These are phyloP conservation scores for Gastrolobium villosum DNA, from an alignment of 306 rosid species.

Conservation along the genomic window DNA sequence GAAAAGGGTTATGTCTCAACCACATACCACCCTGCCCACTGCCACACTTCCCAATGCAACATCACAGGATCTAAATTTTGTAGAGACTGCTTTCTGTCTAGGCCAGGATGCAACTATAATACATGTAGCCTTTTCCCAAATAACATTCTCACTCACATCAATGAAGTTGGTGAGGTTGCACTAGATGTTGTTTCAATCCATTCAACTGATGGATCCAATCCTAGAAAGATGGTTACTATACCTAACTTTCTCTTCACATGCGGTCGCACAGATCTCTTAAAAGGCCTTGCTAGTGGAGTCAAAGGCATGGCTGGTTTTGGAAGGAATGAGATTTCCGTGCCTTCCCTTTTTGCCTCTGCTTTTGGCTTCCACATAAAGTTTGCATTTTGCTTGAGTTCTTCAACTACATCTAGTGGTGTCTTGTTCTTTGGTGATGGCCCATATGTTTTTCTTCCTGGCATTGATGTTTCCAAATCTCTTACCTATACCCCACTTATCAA, in stretches of 20 bases:
- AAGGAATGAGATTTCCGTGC: constrained; percentile 44
- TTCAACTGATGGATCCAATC: constrained; percentile 55
- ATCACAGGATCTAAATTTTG: constrained; percentile 40
- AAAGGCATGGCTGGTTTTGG: constrained; percentile 62
- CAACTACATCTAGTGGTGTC: constrained; percentile 39
- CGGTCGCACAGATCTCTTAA: constrained; percentile 38
- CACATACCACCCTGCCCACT: constrained; percentile 54
- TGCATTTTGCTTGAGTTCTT: constrained; percentile 57
- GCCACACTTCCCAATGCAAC: constrained; percentile 55
- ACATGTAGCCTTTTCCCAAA: constrained; percentile 48
- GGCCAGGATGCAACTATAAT: constrained; percentile 61
- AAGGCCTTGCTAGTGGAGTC: constrained; percentile 58
- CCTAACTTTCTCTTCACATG: constrained; percentile 52
- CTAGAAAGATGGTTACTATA: constrained; percentile 25
- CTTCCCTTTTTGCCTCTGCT: constrained; percentile 50
- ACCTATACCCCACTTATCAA: constrained; percentile 51
- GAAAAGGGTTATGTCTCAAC: constrained; percentile 55
- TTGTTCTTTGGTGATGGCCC: constrained; percentile 53
- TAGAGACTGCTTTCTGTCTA: constrained; percentile 33
- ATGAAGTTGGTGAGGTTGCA: constrained; percentile 41
- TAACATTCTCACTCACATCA: constrained; percentile 38
- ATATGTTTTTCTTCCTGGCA: constrained; percentile 44
- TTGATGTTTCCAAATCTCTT: constrained; percentile 49
- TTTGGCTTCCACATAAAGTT: constrained; percentile 52
- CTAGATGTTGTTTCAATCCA: constrained; percentile 49